Base-by-base conservation (phyloP, 2,329 filamentous ascomycete species). In the Cordyceps cateniannulata region DNA sequence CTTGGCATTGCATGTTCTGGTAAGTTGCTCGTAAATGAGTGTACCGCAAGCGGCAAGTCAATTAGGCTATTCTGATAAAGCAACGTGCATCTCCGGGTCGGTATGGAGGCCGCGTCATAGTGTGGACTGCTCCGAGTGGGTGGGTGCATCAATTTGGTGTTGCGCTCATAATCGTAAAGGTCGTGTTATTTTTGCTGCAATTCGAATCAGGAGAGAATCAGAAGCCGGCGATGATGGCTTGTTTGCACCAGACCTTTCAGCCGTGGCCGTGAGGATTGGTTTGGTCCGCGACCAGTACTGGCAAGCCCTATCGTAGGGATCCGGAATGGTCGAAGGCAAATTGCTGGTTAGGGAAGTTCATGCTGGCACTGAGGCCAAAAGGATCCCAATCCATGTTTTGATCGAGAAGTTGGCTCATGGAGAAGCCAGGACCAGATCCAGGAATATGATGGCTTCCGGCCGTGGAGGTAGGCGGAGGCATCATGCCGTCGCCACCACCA, bases 341-440 rank as follows among this genome's bases (percentile, higher is more conserved):
- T 53, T 89, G 88, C 60, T 90, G 89, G 2, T 88, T 90, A 12
- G 92, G 92, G 69, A 96, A 96, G 66, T 93, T 90, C 93, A 96
- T 96, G 76, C 91, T 96, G 40, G 93, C 93, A 62, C 90, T 93
- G 57, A 97, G 80, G 14, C 93, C 93, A 69, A 97, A 98, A 0
- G 93, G 93, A 73, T 97, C 93, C 74, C 92, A 91, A 71, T 97
- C 93, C 53, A 96, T 79, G 76, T 92, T 90, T 20, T 92, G 89
- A 69, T 97, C 93, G 47, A 85, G 72, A 8, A 85, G 72, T 68
- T 85, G 81, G 4, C 81, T 83, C 83, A 85, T 85, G 22, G 82
- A 82, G 70, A 91, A 96, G 66, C 70, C 70, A 22, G 73, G 70
- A 40, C 67, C 68, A 2, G 69, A 63, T 8, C 68, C 66, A 40